A percentile compares a stretch with the other conserved stretches of the same genome.
phyloP scores from a whole-genome alignment of 805 yeast species.

The Wickerhamiella brachini region DNA sequence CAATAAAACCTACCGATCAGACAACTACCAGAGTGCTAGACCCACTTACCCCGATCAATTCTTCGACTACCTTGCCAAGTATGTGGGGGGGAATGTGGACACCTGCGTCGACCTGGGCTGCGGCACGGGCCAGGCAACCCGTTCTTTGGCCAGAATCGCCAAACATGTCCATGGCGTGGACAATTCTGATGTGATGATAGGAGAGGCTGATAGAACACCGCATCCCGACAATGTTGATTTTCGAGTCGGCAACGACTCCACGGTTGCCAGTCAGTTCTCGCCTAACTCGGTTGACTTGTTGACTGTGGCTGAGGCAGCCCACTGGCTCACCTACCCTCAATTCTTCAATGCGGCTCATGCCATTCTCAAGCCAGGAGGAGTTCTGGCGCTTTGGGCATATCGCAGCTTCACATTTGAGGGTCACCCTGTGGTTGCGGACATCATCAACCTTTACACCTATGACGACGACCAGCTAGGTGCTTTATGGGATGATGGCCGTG shows the following conservation, averaged over 20 bases:
- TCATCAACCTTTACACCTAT: constrained; percentile 39
- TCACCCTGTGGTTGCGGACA: constrained; percentile 38
- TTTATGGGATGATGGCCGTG: constrained; percentile 80
- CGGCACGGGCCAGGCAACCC: constrained; percentile 66
- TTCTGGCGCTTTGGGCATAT: constrained; percentile 70
- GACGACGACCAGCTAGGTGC: constrained; percentile 33
- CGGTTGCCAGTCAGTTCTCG: constrained; percentile 11
- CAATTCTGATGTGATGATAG: constrained; percentile 44
- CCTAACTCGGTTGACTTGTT: constrained; percentile 44
- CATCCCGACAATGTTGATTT: constrained; percentile 5
- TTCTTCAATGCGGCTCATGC: constrained; percentile 39
- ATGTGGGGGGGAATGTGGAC: not conserved
- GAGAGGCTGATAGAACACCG: constrained; percentile 25
- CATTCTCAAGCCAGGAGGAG: constrained; percentile 46
- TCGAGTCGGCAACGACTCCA: constrained; percentile 16
- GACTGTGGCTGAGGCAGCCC: constrained; percentile 70
- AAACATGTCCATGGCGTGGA: constrained; percentile 48
- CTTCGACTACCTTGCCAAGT: constrained; percentile 31
- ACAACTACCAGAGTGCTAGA: constrained; percentile 41
- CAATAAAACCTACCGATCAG: constrained; percentile 36
- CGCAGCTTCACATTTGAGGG: constrained; percentile 50
- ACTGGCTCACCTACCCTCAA: constrained; percentile 56
- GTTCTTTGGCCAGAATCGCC: constrained; percentile 35
- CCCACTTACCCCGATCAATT: constrained; percentile 52
- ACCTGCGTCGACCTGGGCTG: constrained; percentile 52